Base-by-base conservation (phyloP, 352 stramenopile genomes). In the Phytophthora pinifolia region DNA sequence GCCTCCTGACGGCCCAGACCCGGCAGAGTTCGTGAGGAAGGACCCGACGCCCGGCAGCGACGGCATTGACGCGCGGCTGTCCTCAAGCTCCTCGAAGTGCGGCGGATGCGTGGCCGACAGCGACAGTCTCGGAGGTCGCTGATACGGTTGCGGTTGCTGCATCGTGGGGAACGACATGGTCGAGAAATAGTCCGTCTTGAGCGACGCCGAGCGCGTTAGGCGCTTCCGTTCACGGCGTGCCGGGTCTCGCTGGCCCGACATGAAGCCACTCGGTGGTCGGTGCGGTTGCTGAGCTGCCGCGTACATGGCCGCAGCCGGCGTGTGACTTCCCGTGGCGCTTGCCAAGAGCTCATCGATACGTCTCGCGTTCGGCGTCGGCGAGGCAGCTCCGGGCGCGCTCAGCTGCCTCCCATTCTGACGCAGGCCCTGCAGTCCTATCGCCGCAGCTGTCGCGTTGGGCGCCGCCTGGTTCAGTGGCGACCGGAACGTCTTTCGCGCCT, bases 141-240 rank as follows among this genome's bases (percentile, higher is more conserved):
- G 58, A 35, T 50, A 61, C 22, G 61, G 55, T 13, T 34, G 43
- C 31, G 72, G 56, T 18, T 71, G 63, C 25, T 70, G 62, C 38
- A 72, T 29, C 4, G 55, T 52, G 5, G 65, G 64, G 18, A 78
- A 80, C 46, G 76, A 65, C 9, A 72, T 63, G 4, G 67, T 79
- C 18, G 79, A 79, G 42, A 78, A 90, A 49, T 90, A 90, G 29
- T 90, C 79, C 43, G 71, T 79, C 56, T 90, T 86, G 31, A 88
- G 64, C n/a, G 79, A 90, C 12, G 77, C 73, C 25, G 79, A 90
- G 18, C 79, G 75, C 22, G 77, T 90, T 29, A 87, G 47, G 14
- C 79, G 77, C 64, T 90, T 90, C 25, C 79, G 77, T 25, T 88
- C 76, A 10, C 73, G 79, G 43, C 76, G 59, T 2, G 73, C 72